These are phyloP conservation scores for Teratosphaeria gauchensis DNA, from an alignment of 2,329 filamentous ascomycete genomes.

Conservation along the genomic window DNA sequence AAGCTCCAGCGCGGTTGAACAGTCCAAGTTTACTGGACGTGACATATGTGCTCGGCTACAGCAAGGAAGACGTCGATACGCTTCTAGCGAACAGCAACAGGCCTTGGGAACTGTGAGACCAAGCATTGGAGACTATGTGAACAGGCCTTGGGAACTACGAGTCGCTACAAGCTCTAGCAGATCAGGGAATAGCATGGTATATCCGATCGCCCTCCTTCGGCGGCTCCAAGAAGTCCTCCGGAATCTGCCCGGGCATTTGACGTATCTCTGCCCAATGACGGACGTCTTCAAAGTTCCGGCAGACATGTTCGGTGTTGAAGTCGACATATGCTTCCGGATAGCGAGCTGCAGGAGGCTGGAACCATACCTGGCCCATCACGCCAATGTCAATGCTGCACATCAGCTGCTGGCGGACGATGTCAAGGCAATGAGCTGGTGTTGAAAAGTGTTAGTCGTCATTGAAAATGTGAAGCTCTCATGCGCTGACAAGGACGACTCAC, in stretches of 20 bases:
- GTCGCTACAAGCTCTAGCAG: not conserved
- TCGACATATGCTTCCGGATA: slow-evolving; percentile 46
- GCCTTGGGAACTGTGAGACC: not conserved
- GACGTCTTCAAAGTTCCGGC: slow-evolving; percentile 48
- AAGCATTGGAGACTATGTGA: too few relatives aligned
- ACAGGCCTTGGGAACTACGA: not conserved
- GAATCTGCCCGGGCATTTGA: slow-evolving; percentile 39
- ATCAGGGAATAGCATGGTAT: slow-evolving; percentile 7
- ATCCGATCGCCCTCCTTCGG: slow-evolving; percentile 27
- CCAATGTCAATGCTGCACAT: slow-evolving; percentile 55
- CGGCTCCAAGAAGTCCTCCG: slow-evolving; percentile 34
- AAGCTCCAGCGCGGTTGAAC: slow-evolving; percentile 64
- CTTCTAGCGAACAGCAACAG: not conserved
- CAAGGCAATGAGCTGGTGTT: slow-evolving; percentile 48
- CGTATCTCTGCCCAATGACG: slow-evolving; percentile 45
- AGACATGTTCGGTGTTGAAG: slow-evolving; percentile 52
- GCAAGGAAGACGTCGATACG: slow-evolving; percentile 16
- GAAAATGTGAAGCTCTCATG: not conserved
- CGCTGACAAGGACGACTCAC: slow-evolving; percentile 31
- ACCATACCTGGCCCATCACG: slow-evolving; percentile 54
- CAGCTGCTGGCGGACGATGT: slow-evolving; percentile 51
- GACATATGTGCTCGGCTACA: slow-evolving; percentile 58
- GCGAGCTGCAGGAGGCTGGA: slow-evolving; percentile 28
- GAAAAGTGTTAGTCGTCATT: not conserved
- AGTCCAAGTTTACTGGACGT: slow-evolving; percentile 60